Base-by-base conservation (phyloP, 768 basidiomycete species). In the Boletus sp. region DNA sequence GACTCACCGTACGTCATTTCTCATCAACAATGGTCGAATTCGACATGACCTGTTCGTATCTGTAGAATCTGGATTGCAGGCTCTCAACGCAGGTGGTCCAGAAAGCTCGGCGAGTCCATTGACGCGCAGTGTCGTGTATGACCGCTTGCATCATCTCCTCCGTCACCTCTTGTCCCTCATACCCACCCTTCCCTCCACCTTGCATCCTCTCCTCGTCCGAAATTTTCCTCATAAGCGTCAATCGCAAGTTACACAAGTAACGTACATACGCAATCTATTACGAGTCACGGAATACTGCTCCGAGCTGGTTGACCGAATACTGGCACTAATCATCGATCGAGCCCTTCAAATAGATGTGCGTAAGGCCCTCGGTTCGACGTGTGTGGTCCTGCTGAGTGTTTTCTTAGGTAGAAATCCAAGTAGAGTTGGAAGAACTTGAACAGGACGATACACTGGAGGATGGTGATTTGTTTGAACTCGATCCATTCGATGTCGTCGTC, bases 201-300 rank as follows among this genome's bases (percentile, higher is more conserved):
- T 99, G 4, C 86, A 90, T 55, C 92, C 94, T 1, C 80, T 95
- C 24, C 83, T 99, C 17, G 79, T 89, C 52, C 85, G 84, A 48
- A 79, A 89, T 67, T 98, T 98, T 67, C 97, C 97, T 8, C 92
- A 97, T 70, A 98, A 98, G 70, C 84, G 95, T 32, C 93, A 96
- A 67, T 83, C 81, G 41, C 86, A 88, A 64, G 74, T 83, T 3
- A 77, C 85, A 0, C 94, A 98, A 63, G 82, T 88, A 4, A 92
- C 93, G 1, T 99, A 94, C 67, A 91, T 98, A 61, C 85, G 92
- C 45, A 99, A 99, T 69, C 71, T 94, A 15, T 80, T 98, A 7
- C 83, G 83, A 35, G 75, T 98, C 37, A 87, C 87, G 0, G 82
- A 84, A 36, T 98, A 97, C 69, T 98, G 95, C 67, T 86, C 92